Evolutionary conservation across 495 filamentous ascomycete genomes (phyloP), one percentile per base, ranked within the genome.

Genomic region (Amniculicola lignicola): DNA sequence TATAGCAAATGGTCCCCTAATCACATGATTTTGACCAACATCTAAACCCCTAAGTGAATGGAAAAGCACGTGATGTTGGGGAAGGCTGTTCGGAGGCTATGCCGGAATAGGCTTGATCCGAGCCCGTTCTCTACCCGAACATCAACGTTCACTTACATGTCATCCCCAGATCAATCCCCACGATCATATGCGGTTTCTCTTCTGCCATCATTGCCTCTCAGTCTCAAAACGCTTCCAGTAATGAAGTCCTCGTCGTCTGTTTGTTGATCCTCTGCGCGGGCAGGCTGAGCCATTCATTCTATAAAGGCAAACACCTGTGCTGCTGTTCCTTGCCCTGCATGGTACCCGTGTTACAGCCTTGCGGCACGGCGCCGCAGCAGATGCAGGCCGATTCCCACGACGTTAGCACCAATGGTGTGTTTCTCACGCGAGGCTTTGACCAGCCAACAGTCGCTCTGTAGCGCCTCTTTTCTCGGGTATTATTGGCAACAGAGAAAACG

Each of bases 91-190:
- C n/a, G 37, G 16, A 40, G 9, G 37, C 7, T 19, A 18, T 18
- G 9, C 6, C 11, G 37, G 16, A 9, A 10, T 9, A 18, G 9
- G 16, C 7, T 10, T 18, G 19, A 19, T 25, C 48, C 21, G 16
- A 4, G 15, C 36, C 16, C 15, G 11, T 4, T 51, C 21, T 38
- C 42, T n/a, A 3, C 16, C 51, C 57, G 54, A 54, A 28, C 28
- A 22, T 6, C 4, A n/a, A n/a, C n/a, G 19, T 45, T 5, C 36
- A 66, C 69, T 50, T 71, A 78, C 74, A 83, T 21, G 82, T 84
- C 69, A 82, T 83, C 1, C 82, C 82, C 51, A 84, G 71, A 57
- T 85, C 82, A 43, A 85, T 68, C 14, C 79, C 79, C 22, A 84
- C 74, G 11, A 82, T 63, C 55, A 84, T 77, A 59, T 83, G 80